Evolutionary conservation across 164 flowering plant genomes (phyloP), one percentile per base, ranked within the genome.

Genomic region (Vitis rupestris): DNA sequence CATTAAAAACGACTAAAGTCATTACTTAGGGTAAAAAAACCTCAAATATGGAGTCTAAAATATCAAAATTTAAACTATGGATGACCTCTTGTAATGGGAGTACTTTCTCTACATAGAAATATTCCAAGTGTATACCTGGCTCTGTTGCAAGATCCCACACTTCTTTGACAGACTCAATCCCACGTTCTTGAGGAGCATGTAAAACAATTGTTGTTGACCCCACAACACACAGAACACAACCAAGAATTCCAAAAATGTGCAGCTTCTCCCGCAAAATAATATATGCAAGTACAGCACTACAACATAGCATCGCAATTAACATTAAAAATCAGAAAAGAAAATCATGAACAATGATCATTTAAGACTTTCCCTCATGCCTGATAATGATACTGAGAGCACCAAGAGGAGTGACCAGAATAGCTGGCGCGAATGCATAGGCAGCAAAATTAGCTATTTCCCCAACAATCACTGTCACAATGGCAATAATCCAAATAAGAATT

Each of bases 91-190:
- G 0, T 23, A 23, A 23, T 23, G 27, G 27, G 27, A 23, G 27
- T 23, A 23, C 27, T 23, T 23, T 23, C 27, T 23, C 27, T 23
- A 23, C 27, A 23, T 23, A 23, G 27, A 23, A 23, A 23, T 23
- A 50, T 1, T 13, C 3, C 23, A 67, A 19, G 13, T 13, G 12
- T 0, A 37, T 64, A 80, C 84, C 86, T 64, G 86, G 86, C 64
- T 82, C 80, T 31, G 83, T 82, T 30, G 86, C 86, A 62, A 80
- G 78, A 29, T 78, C 63, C 86, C 86, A 82, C 15, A 82, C 80
- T 78, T 82, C 78, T 48, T 16, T 65, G 8, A 82, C 86, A 59
- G 86, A 82, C 19, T 71, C 75, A 59, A 82, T 78, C 19, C 60
- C 71, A 23, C 76, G 72, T 50, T 82, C 86, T 66, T 69, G 81